A percentile compares a stretch with the other conserved stretches of the same genome.
Evolutionary conservation across 2,329 filamentous ascomycete species (phyloP).

Genomic region (Phoma herbarum): DNA sequence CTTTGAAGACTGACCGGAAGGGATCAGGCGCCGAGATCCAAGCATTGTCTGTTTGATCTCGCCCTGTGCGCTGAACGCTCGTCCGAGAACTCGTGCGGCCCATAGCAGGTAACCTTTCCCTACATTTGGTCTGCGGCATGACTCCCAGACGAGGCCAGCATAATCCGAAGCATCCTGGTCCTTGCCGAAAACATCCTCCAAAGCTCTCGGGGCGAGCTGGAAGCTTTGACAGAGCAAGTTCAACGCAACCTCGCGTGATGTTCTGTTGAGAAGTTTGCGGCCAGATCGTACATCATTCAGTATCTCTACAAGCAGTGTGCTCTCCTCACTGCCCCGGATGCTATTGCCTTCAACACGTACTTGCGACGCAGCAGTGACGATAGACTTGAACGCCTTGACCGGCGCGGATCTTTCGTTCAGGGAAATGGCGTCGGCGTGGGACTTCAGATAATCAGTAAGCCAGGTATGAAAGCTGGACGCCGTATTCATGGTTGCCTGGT

Average conservation of each 20-base stretch:
- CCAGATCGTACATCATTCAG: slow-evolving; percentile 74
- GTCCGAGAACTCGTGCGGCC: slow-evolving; percentile 84
- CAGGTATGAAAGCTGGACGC: slow-evolving; percentile 79
- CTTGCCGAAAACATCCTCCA: slow-evolving; percentile 72
- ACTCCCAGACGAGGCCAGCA: slow-evolving; percentile 77
- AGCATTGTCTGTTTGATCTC: slow-evolving; percentile 60
- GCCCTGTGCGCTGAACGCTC: slow-evolving; percentile 74
- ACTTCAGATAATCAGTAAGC: slow-evolving; percentile 74
- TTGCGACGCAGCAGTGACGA: slow-evolving; percentile 73
- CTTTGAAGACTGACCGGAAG: slow-evolving; percentile 26
- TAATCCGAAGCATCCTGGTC: slow-evolving; percentile 71
- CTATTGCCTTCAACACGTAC: slow-evolving; percentile 75
- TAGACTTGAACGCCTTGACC: slow-evolving; percentile 67
- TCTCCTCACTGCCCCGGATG: slow-evolving; percentile 75
- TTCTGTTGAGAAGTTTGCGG: slow-evolving; percentile 71
- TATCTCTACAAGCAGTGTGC: slow-evolving; percentile 79
- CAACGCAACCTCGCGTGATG: slow-evolving; percentile 75
- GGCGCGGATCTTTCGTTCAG: slow-evolving; percentile 39
- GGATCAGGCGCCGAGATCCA: slow-evolving; percentile 40
- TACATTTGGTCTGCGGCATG: slow-evolving; percentile 70
- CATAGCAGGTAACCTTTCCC: slow-evolving; percentile 79
- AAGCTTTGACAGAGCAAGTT: slow-evolving; percentile 80
- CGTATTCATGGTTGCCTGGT: slow-evolving; percentile 77
- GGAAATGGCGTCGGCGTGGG: slow-evolving; percentile 53
- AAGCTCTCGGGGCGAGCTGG: slow-evolving; percentile 64